Percentiles rank a stretch among this genome's conserved stretches.
phyloP scores from a whole-genome alignment of 805 yeast species.

The Metschnikowia continentalis region DNA sequence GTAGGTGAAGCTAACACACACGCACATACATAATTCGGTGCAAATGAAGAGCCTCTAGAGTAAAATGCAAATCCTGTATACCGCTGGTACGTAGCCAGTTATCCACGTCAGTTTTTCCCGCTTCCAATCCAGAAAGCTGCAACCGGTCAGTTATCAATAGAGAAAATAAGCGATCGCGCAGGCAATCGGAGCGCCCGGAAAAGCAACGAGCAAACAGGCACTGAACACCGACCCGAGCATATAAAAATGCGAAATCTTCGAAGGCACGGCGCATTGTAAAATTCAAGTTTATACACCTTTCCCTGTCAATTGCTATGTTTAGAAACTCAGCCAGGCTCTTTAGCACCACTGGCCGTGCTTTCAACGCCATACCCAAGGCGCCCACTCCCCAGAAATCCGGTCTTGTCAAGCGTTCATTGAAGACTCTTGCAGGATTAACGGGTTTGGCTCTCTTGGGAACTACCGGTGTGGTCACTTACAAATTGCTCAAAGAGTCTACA shows the following conservation, averaged over 20 bases:
- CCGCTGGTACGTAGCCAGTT: background rate
- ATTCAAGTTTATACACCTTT: background rate
- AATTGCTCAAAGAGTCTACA: slow-evolving; percentile 57
- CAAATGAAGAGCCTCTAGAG: no score
- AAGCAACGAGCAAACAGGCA: slow-evolving; percentile 2
- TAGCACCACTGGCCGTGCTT: slow-evolving; percentile 20
- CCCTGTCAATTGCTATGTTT: slow-evolving; percentile 10
- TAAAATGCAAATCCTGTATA: background rate
- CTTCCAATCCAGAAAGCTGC: background rate
- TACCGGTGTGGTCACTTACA: slow-evolving; percentile 46
- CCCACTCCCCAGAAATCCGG: slow-evolving; percentile 19
- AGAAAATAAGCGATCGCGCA: background rate
- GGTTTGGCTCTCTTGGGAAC: slow-evolving; percentile 52
- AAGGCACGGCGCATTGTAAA: background rate
- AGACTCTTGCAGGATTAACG: slow-evolving; percentile 44
- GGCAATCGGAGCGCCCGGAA: background rate
- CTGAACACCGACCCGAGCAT: background rate
- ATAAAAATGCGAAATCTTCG: slow-evolving; percentile 3
- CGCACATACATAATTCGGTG: no score
- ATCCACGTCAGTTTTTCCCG: background rate
- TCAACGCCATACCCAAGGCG: slow-evolving; percentile 16
- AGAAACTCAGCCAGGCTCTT: slow-evolving; percentile 20
- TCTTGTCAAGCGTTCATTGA: slow-evolving; percentile 41
- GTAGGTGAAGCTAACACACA: no score
- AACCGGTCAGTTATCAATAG: background rate